Percentiles rank a stretch among this genome's conserved stretches.
Conservation (phyloP, 2,329 filamentous ascomycete species). For the Xylaria sp. region DNA sequence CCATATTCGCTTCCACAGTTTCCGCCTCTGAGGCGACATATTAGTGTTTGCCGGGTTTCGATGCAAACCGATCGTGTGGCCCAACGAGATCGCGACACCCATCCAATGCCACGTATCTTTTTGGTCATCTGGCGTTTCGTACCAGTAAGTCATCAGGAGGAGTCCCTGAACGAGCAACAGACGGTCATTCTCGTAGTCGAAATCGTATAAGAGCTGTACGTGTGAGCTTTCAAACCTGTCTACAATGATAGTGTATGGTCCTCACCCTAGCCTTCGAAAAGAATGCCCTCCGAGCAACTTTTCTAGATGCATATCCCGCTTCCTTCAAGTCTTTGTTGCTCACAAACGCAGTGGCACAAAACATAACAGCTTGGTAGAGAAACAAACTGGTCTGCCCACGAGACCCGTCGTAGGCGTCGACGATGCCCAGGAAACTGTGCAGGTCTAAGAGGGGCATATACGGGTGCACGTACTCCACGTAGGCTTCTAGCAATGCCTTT, state of each 20-base stretch:
- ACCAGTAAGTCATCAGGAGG: slow-evolving; percentile 96
- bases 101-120: slow-evolving; percentile 99
- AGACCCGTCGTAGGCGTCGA: slow-evolving; percentile 74
- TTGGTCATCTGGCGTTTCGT: slow-evolving; percentile 94
- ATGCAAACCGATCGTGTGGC: slow-evolving; percentile 92
- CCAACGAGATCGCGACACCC: slow-evolving; percentile 92
- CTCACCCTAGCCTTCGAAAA: slow-evolving; percentile 87
- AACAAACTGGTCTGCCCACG: slow-evolving; percentile 82
- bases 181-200: slow-evolving; percentile 92
- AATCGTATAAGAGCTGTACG: slow-evolving; percentile 83
- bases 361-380: slow-evolving; percentile 95
- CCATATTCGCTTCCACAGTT: slow-evolving; percentile 95
- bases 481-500: slow-evolving; percentile 82
- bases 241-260: slow-evolving; percentile 36
- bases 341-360: slow-evolving; percentile 87
- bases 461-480: slow-evolving; percentile 89
- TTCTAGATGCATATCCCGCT: slow-evolving; percentile 80
- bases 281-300: slow-evolving; percentile 85
- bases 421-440: slow-evolving; percentile 66
- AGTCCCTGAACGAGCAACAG: slow-evolving; percentile 89
- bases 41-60: slow-evolving; percentile 81
- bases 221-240: slow-evolving; percentile 33
- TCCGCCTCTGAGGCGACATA: slow-evolving; percentile 78
- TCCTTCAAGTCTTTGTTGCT: slow-evolving; percentile 79
- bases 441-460: slow-evolving; percentile 90